A percentile compares a stretch with the other conserved stretches of the same genome.
These are phyloP conservation scores for Capsicum chinense DNA, from an alignment of 257 asterid species.

Conservation along the genomic window DNA sequence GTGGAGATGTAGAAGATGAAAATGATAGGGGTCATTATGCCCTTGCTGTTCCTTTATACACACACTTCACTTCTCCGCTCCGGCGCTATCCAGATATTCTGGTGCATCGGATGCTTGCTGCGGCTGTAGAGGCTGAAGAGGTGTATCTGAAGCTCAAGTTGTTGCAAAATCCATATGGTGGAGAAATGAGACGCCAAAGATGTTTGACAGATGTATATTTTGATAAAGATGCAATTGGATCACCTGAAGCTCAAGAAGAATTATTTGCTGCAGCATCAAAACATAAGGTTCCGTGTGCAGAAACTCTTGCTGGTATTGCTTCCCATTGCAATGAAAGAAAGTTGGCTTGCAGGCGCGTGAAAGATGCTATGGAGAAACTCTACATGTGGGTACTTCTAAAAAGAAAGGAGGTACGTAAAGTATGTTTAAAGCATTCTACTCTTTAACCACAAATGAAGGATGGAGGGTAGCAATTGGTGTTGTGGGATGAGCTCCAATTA, in stretches of 20 bases:
- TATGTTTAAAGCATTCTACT: not conserved
- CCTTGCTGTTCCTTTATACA: conserved; percentile 79
- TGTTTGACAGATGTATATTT: conserved; percentile 65
- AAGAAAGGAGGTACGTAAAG: conserved; percentile 63
- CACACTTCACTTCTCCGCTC: conserved; percentile 93
- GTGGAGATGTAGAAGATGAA: conserved; percentile 62
- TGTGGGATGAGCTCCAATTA: not conserved
- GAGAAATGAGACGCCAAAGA: conserved; percentile 39
- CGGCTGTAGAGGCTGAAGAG: conserved; percentile 77
- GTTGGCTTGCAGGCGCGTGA: conserved; percentile 75
- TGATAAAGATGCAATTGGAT: conserved; percentile 50
- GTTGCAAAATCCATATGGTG: conserved; percentile 30
- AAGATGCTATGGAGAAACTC: conserved; percentile 67
- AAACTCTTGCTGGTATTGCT: conserved; percentile 64
- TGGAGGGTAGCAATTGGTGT: conserved; percentile 8
- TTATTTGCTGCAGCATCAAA: conserved; percentile 58
- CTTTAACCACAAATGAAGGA: not conserved
- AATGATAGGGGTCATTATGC: conserved; percentile 70
- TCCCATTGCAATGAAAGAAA: conserved; percentile 74
- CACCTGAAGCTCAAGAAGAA: conserved; percentile 68
- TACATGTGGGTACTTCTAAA: conserved; percentile 76
- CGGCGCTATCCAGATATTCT: conserved; percentile 88
- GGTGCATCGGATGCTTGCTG: conserved; percentile 88
- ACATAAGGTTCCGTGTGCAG: conserved; percentile 48
- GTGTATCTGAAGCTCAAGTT: conserved; percentile 52